Conservation (phyloP, 2,329 filamentous ascomycete species). For the Claviceps humidiphila region DNA sequence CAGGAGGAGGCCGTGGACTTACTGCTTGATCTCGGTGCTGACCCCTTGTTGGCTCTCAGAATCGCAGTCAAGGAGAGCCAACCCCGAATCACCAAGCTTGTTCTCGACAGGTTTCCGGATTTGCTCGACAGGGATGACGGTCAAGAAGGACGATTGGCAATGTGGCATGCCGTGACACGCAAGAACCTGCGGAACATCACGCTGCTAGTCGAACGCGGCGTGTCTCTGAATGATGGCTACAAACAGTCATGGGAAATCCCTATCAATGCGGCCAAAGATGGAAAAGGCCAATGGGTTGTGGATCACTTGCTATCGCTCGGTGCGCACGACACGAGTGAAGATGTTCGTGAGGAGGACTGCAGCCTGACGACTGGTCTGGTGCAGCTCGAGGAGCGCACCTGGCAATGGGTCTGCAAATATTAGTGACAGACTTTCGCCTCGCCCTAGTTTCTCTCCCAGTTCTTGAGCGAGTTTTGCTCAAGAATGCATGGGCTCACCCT, state of each 20-base stretch:
- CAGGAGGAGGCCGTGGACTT: not conserved
- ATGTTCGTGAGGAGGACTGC: not conserved
- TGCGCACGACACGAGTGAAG: not conserved
- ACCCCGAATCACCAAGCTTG: not conserved
- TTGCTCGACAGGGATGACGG: not conserved
- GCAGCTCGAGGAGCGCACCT: not conserved
- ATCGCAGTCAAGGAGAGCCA: not conserved
- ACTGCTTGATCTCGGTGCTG: not conserved
- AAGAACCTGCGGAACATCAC: not conserved
- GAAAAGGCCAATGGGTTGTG: not conserved
- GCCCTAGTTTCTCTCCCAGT: not conserved
- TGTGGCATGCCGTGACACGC: not conserved
- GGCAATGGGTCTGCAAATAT: conserved; percentile 1
- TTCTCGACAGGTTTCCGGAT: not conserved
- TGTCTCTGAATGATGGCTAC: not conserved
- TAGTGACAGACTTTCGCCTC: not conserved
- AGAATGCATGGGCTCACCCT: no score
- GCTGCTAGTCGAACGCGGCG: not conserved
- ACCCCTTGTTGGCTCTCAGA: not conserved
- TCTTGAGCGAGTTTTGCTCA: not conserved
- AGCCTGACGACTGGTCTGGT: no score
- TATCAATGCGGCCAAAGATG: not conserved
- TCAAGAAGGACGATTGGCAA: not conserved
- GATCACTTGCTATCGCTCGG: not conserved
- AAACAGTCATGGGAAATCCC: not conserved